These are phyloP conservation scores for Globisporangium sylvaticum DNA, from an alignment of 352 stramenopile species.

Conservation along the genomic window DNA sequence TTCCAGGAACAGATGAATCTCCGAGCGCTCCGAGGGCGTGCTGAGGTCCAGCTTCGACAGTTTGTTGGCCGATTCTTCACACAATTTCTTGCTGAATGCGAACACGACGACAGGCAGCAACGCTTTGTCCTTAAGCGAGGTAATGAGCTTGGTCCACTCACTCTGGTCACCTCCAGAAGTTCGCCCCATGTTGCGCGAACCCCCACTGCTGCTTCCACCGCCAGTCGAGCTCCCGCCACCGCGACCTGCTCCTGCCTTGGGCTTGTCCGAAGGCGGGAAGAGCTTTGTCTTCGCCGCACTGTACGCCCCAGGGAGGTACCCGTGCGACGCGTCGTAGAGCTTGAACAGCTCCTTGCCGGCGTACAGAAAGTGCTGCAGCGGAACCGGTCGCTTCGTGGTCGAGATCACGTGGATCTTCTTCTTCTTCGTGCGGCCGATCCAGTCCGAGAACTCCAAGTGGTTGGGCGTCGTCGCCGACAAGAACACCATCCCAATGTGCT, in stretches of 20 bases:
- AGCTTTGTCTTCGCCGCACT: slow-evolving; percentile 63
- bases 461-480: slow-evolving; percentile 98
- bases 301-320: slow-evolving; percentile 57
- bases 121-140: slow-evolving; percentile 85
- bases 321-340: slow-evolving; percentile 47
- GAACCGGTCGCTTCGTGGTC: slow-evolving; percentile 96
- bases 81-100: slow-evolving; percentile 84
- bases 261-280: slow-evolving; percentile 50
- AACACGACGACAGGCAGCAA: slow-evolving; percentile 96
- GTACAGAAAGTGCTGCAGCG: slow-evolving; percentile 95
- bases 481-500: slow-evolving; percentile 97
- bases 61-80: slow-evolving; percentile 77
- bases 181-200: slow-evolving; percentile 44
- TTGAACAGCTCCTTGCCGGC: slow-evolving; percentile 93
- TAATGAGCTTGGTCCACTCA: slow-evolving; percentile 89
- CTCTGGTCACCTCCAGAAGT: slow-evolving; percentile 62
- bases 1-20: slow-evolving; percentile 84
- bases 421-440: slow-evolving; percentile 97
- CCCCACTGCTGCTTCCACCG: slow-evolving; percentile 26
- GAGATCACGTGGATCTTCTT: slow-evolving; percentile 96
- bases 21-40: slow-evolving; percentile 64
- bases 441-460: slow-evolving; percentile 98
- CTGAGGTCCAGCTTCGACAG: slow-evolving; percentile 73
- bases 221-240: slow-evolving; percentile 23
- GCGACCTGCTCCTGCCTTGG: slow-evolving; percentile 26